phyloP scores from a whole-genome alignment of 345 rosid species.

The Tarenaya hassleriana region DNA sequence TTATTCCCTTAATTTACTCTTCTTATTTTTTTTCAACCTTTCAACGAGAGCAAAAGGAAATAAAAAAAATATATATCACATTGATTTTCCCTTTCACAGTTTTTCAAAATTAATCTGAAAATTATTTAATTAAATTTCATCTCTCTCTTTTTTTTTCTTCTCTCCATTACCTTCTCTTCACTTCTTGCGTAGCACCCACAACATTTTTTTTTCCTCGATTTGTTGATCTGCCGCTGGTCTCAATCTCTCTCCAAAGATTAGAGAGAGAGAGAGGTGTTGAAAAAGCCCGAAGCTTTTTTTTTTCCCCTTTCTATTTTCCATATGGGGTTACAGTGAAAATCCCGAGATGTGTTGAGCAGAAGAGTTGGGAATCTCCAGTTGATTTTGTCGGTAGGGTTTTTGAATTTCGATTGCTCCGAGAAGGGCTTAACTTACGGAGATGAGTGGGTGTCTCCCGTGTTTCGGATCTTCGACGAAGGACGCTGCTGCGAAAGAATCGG shows the following conservation, averaged over 20 bases:
- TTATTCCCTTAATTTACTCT: constrained; percentile 12
- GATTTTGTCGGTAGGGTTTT: constrained; percentile 35
- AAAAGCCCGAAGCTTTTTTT: constrained; percentile 21
- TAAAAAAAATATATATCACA: no score
- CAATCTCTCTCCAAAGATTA: constrained; percentile 58
- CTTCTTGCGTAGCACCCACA: constrained; percentile 34
- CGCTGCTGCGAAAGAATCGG: constrained; percentile 51
- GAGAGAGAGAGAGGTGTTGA: constrained; percentile 29
- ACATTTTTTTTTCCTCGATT: constrained; percentile 48
- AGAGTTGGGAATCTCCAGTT: constrained; percentile 28
- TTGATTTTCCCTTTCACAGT: constrained; percentile 9
- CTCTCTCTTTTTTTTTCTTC: constrained; percentile 8
- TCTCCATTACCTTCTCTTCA: constrained; percentile 43
- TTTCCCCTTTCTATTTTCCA: constrained; percentile 13
- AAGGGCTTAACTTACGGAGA: constrained; percentile 33
- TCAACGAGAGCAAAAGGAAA: not conserved
- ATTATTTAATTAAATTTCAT: constrained; percentile 12
- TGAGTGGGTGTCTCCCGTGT: constrained; percentile 99
- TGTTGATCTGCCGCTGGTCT: constrained; percentile 73
- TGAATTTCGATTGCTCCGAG: constrained; percentile 40
- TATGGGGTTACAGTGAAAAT: constrained; percentile 6
- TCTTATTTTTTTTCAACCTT: constrained; percentile 13
- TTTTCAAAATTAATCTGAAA: constrained; percentile 17
- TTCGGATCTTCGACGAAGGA: constrained; percentile 87
- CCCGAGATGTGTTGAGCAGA: constrained; percentile 29